Evolutionary conservation across 306 rosid species (phyloP), one percentile per base, ranked within the genome.

Genomic region (Ormosia semicastrata): DNA sequence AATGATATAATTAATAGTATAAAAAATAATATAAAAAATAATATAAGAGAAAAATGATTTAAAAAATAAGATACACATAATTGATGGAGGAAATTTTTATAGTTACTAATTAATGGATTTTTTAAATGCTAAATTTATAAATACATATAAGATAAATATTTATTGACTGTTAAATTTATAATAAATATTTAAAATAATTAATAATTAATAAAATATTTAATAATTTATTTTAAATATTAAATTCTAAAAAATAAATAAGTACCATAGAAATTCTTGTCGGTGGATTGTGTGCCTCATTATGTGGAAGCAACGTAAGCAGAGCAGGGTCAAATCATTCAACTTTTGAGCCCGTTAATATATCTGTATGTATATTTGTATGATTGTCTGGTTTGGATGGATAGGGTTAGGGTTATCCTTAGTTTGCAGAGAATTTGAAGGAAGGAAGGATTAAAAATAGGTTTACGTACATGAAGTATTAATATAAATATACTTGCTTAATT

Each of bases 281-380:
- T 84, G 87, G 88, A 78, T 85, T 54, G 68, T 75, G 82, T 87
- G 88, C 80, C 81, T 76, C 82, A 79, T 77, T 52, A 62, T 75
- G 73, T 71, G 77, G 82, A 84, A 79, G 89, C 77, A 84, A 52
- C 50, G 78, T 75, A 73, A 84, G 78, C 87, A 79, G 52, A 1
- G 37, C 34, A 83, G 67, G 53, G 81, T 80, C 82, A 80, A 68
- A 75, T 83, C 85, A 74, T 54, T 46, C 73, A 68, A 67, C 89
- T 79, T 82, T 79, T 54, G 8, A 54, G 59, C 84, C 50, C 77
- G 87, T 83, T 86, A 83, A 73, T 57, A 30, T n/a, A 2, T 74
- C 18, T 24, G n/a, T 82, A 4, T 59, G 18, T 67, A 2, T 57
- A 54, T 47, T 40, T 7, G 34, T 76, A 24, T n/a, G 18, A 32